Conservation (phyloP, 2,329 filamentous ascomycete species). For the Arthrocladium fulminans region DNA sequence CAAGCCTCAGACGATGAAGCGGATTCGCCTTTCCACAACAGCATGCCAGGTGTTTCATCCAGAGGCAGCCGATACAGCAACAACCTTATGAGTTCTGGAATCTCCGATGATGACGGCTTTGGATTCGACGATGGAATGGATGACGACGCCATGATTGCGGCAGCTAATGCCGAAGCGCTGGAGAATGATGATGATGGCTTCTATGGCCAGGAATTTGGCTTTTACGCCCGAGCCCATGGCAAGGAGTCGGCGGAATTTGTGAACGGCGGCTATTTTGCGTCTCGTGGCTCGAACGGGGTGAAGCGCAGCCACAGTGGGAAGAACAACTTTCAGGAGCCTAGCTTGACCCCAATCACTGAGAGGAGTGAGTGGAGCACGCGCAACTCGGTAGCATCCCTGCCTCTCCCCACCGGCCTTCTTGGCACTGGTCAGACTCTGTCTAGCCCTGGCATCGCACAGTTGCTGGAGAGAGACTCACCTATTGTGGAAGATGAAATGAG, state of each 20-base stretch:
- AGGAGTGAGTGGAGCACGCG: constrained; percentile 91
- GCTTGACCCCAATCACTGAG: constrained; percentile 91
- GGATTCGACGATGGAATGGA: constrained; percentile 58
- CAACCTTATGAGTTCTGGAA: constrained; percentile 31
- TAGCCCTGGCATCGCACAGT: constrained; percentile 67
- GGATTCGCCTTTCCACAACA: constrained; percentile 30
- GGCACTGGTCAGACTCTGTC: constrained; percentile 47
- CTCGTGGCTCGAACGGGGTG: constrained; percentile 55
- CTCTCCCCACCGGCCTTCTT: constrained; percentile 39
- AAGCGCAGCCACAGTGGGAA: constrained; percentile 63
- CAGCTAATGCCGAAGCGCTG: constrained; percentile 85
- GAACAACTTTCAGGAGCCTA: constrained; percentile 71
- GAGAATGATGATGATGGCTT: constrained; percentile 89
- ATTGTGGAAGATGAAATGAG: constrained; percentile 59
- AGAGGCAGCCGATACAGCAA: constrained; percentile 44
- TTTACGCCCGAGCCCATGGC: constrained; percentile 60
- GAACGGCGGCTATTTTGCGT: constrained; percentile 83
- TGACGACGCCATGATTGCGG: constrained; percentile 86
- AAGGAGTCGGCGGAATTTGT: constrained; percentile 50
- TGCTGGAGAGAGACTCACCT: constrained; percentile 52
- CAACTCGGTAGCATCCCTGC: constrained; percentile 75
- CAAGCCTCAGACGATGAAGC: constrained; percentile 32
- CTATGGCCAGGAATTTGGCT: constrained; percentile 94
- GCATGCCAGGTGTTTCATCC: constrained; percentile 39
- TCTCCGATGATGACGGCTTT: constrained; percentile 40